Percentiles rank a stretch among this genome's conserved stretches.
Conservation (phyloP, 1,284 basidiomycete genomes). For the Cutaneotrichosporon arboriforme region DNA sequence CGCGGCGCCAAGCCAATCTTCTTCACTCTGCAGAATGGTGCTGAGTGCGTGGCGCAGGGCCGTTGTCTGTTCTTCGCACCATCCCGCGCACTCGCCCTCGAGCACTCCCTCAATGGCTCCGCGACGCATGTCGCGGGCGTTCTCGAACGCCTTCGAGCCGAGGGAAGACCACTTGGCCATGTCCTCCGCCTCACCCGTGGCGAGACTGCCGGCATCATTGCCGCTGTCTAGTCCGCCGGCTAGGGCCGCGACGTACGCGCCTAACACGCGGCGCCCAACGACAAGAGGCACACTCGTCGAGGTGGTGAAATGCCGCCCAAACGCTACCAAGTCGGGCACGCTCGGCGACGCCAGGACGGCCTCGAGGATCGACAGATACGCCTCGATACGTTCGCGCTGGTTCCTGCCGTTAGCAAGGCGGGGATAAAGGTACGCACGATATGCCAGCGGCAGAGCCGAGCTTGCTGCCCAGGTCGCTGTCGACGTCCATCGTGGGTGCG, state of each 20-base stretch:
- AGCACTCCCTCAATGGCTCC: slow-evolving; percentile 39
- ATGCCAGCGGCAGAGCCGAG: slow-evolving; percentile 9
- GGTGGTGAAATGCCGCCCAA: slow-evolving; percentile 38
- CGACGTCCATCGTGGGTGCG: slow-evolving; percentile 16
- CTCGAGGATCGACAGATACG: slow-evolving; percentile 53
- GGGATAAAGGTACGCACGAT: slow-evolving; percentile 1
- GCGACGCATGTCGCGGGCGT: slow-evolving; percentile 29
- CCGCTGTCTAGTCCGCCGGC: slow-evolving; percentile 20
- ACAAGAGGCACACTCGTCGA: slow-evolving; percentile 39
- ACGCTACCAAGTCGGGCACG: slow-evolving; percentile 49
- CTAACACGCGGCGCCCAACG: slow-evolving; percentile 39
- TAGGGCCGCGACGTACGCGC: slow-evolving; percentile 33
- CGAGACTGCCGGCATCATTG: slow-evolving; percentile 7
- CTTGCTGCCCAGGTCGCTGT: slow-evolving; percentile 10
- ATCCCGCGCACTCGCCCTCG: slow-evolving; percentile 51
- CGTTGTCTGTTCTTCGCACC: slow-evolving; percentile 94
- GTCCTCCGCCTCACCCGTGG: slow-evolving; percentile 11
- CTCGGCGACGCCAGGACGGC: slow-evolving; percentile 45
- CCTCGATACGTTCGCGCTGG: slow-evolving; percentile 77
- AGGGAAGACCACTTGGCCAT: slow-evolving; percentile 21
- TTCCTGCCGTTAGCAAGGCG: slow-evolving; percentile 19
- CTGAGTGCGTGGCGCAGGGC: slow-evolving; percentile 78
- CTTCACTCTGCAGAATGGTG: slow-evolving; percentile 77
- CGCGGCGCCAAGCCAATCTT: slow-evolving; percentile 90
- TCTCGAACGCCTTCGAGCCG: slow-evolving; percentile 26